phyloP scores from a whole-genome alignment of 108 stramenopile genomes.

The Schizochytrium sp. region DNA sequence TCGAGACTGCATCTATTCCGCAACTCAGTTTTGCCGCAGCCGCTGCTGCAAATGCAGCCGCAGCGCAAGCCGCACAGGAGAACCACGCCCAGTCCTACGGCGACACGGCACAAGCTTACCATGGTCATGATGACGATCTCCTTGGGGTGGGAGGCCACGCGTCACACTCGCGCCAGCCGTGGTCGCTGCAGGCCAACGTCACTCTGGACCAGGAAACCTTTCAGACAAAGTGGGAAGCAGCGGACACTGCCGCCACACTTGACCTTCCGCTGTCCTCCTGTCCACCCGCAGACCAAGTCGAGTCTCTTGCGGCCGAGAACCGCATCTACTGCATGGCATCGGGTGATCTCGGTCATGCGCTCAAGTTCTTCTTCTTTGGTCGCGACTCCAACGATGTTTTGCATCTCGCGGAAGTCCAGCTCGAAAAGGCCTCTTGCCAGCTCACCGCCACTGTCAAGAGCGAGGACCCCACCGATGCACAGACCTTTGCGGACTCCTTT shows the following conservation, averaged over 20 bases:
- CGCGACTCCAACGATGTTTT: slow-evolving; percentile 32
- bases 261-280: slow-evolving; percentile 37
- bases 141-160: slow-evolving; percentile 31
- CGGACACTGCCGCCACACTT: slow-evolving; percentile 54
- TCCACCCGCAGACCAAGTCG: slow-evolving; percentile 56
- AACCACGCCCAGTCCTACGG: too few species aligned
- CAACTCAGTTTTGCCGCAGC: slow-evolving; percentile 50
- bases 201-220: slow-evolving; percentile 68
- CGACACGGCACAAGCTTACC: too few species aligned
- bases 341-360: slow-evolving; percentile 69
- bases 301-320: slow-evolving; percentile 43
- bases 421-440: not conserved
- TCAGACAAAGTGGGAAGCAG: slow-evolving; percentile 68
- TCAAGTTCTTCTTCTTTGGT: slow-evolving; percentile 80
- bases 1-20: slow-evolving; percentile 62
- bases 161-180: slow-evolving; percentile 14
- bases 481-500: not conserved
- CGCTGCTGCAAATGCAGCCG: slow-evolving; percentile 25
- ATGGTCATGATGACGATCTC: slow-evolving; percentile 37
- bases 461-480: not conserved
- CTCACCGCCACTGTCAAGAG: not conserved
- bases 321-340: slow-evolving; percentile 75
- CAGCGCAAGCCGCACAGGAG: not conserved
- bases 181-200: slow-evolving; percentile 39
- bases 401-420: not conserved